A percentile compares a stretch with the other conserved stretches of the same genome.
phyloP scores from a whole-genome alignment of 169 alveolate genomes.

The Plasmodium yoelii region DNA sequence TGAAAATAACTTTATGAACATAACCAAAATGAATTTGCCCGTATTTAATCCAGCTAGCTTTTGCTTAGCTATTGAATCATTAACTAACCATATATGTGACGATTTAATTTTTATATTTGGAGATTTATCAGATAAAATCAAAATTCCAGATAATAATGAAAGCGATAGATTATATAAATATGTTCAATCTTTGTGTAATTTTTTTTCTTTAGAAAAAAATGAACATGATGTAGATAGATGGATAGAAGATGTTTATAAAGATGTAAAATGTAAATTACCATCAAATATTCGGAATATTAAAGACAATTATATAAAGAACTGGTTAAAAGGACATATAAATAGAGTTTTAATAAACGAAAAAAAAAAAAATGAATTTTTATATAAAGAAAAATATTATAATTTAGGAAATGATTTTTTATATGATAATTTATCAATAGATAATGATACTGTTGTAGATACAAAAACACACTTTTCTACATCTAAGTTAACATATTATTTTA shows the following conservation, averaged over 20 bases:
- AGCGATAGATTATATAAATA: slow-evolving; percentile 68
- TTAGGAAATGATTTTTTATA: slow-evolving; percentile 65
- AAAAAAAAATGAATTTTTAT: slow-evolving; percentile 50
- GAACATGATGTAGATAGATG: slow-evolving; percentile 68
- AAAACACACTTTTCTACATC: slow-evolving; percentile 48
- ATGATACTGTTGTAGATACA: slow-evolving; percentile 1
- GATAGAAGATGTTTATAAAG: slow-evolving; percentile 46
- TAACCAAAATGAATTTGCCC: slow-evolving; percentile 70
- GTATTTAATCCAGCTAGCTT: slow-evolving; percentile 65
- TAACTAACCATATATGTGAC: slow-evolving; percentile 64
- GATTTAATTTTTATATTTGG: slow-evolving; percentile 70
- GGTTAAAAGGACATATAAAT: slow-evolving; percentile 59
- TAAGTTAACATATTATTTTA: slow-evolving; percentile 52
- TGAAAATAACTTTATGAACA: slow-evolving; percentile 47
- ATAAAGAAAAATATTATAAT: slow-evolving; percentile 70
- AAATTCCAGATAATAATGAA: slow-evolving; percentile 38
- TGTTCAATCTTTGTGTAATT: slow-evolving; percentile 41
- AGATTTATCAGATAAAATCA: slow-evolving; percentile 30
- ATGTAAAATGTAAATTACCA: slow-evolving; percentile 64
- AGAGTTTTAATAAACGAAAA: slow-evolving; percentile 59
- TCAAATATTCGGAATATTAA: slow-evolving; percentile 23
- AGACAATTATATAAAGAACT: slow-evolving; percentile 33
- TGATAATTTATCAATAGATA: slow-evolving; percentile 35
- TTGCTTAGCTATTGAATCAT: slow-evolving; percentile 60
- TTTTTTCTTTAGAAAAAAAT: slow-evolving; percentile 59